A percentile compares a stretch with the other conserved stretches of the same genome.
Evolutionary conservation across 78 protist species (phyloP).

Genomic region (Tieghemostelium lacteum): DNA sequence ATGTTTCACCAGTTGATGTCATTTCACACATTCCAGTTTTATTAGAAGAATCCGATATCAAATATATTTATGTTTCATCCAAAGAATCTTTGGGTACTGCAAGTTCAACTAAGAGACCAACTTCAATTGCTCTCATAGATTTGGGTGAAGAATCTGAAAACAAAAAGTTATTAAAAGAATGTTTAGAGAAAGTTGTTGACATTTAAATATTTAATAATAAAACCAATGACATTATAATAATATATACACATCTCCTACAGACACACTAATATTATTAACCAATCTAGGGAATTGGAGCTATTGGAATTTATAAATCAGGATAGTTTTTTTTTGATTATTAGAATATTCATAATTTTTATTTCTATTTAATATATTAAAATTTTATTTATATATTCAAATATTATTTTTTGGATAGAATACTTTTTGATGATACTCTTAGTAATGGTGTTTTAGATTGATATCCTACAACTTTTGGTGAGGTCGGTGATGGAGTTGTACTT

Average conservation of each 20-base stretch:
- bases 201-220: too few species aligned
- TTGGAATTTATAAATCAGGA: too few species aligned
- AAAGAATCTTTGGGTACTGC: conserved; percentile 96
- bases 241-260: too few species aligned
- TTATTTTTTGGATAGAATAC: too few species aligned
- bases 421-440: conserved; percentile 32
- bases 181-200: conserved; percentile 52
- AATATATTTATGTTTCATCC: conserved; percentile 94
- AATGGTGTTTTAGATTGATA: conserved; percentile 21
- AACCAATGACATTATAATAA: too few species aligned
- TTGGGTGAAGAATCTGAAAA: conserved; percentile 66
- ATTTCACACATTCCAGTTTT: conserved; percentile 95
- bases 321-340: too few species aligned
- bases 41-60: conserved; percentile 91
- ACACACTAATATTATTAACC: too few species aligned
- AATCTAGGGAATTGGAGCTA: too few species aligned
- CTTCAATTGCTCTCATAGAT: conserved; percentile 84
- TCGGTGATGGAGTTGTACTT: conserved; percentile 9
- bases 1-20: conserved; percentile 98
- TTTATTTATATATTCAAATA: too few species aligned
- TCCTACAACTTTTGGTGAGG: background rate
- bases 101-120: conserved; percentile 94
- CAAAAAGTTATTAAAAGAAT: conserved; percentile 54
- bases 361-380: too few species aligned
- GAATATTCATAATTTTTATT: background rate